Percentiles rank a stretch among this genome's conserved stretches.
phyloP scores from a whole-genome alignment of 345 rosid genomes.

The Melastoma malabathricum region DNA sequence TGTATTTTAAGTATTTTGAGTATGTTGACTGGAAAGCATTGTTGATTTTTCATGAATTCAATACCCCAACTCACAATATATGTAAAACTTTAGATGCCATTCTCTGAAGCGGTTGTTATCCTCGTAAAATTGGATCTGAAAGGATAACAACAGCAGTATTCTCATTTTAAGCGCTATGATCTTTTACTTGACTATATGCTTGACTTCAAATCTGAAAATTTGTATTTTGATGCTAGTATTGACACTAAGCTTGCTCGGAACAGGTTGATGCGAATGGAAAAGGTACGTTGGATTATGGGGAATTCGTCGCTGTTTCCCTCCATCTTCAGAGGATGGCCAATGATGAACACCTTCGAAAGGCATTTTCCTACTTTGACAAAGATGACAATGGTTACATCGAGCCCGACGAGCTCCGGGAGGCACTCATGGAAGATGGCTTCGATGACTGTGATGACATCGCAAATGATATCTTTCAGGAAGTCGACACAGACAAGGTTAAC shows the following conservation, averaged over 20 bases:
- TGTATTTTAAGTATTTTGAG: too few species aligned
- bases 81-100: too few species aligned
- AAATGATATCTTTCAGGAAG: slow-evolving; percentile 98
- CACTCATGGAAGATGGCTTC: slow-evolving; percentile 91
- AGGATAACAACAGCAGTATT: too few species aligned
- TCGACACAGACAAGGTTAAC: slow-evolving; percentile 96
- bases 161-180: too few species aligned
- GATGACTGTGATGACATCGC: slow-evolving; percentile 88
- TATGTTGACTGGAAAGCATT: too few species aligned
- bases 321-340: slow-evolving; percentile 89
- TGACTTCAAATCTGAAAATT: too few species aligned
- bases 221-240: background rate
- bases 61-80: too few species aligned
- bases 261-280: slow-evolving; percentile 92
- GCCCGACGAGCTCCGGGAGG: slow-evolving; percentile 80
- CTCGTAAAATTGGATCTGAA: too few species aligned
- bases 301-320: slow-evolving; percentile 81
- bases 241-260: slow-evolving; percentile 11
- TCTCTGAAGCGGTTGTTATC: too few species aligned
- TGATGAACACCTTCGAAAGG: slow-evolving; percentile 92
- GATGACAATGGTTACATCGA: slow-evolving; percentile 80
- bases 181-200: too few species aligned
- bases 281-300: slow-evolving; percentile 83
- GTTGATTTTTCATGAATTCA: too few species aligned
- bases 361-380: slow-evolving; percentile 96